phyloP scores from a whole-genome alignment of 495 filamentous ascomycete species.

The Emericellopsis terricola region DNA sequence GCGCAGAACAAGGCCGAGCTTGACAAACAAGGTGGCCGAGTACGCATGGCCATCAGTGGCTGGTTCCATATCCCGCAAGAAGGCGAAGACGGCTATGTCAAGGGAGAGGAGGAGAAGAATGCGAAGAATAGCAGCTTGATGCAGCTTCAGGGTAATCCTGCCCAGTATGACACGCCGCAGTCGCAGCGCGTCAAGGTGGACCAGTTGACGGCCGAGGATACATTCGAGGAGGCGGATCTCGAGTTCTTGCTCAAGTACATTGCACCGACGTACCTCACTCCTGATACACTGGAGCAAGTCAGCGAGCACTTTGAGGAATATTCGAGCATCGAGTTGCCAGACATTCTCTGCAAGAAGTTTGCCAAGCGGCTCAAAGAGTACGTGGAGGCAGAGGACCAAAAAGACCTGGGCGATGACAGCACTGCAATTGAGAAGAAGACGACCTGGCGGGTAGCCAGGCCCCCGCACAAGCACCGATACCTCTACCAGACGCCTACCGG shows the following conservation, averaged over 20 bases:
- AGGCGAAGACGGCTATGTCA: constrained; percentile 83
- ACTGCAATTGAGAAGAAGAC: constrained; percentile 36
- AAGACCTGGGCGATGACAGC: constrained; percentile 19
- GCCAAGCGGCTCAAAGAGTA: constrained; percentile 45
- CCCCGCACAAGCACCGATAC: constrained; percentile 91
- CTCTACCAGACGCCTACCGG: constrained; percentile 47
- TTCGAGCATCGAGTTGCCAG: constrained; percentile 60
- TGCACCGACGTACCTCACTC: constrained; percentile 78
- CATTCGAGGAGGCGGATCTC: constrained; percentile 57
- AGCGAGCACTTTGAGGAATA: constrained; percentile 61
- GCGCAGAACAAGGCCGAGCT: constrained; percentile 28
- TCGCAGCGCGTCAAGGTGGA: constrained; percentile 33
- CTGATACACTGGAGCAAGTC: constrained; percentile 75
- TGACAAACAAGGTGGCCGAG: constrained; percentile 46
- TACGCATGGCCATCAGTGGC: constrained; percentile 96
- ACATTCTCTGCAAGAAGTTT: constrained; percentile 64
- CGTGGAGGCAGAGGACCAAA: constrained; percentile 34
- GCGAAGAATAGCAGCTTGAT: constrained; percentile 75
- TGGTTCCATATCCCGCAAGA: constrained; percentile 98
- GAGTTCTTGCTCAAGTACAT: constrained; percentile 82
- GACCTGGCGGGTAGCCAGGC: constrained; percentile 59
- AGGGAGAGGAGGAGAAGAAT: constrained; percentile 73
- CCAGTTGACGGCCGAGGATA: constrained; percentile 21
- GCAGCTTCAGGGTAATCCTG: constrained; percentile 81
- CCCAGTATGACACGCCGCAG: constrained; percentile 69